A percentile compares a stretch with the other conserved stretches of the same genome.
These are phyloP conservation scores for Neonectria sp. DNA, from an alignment of 2,329 filamentous ascomycete species.

Conservation along the genomic window DNA sequence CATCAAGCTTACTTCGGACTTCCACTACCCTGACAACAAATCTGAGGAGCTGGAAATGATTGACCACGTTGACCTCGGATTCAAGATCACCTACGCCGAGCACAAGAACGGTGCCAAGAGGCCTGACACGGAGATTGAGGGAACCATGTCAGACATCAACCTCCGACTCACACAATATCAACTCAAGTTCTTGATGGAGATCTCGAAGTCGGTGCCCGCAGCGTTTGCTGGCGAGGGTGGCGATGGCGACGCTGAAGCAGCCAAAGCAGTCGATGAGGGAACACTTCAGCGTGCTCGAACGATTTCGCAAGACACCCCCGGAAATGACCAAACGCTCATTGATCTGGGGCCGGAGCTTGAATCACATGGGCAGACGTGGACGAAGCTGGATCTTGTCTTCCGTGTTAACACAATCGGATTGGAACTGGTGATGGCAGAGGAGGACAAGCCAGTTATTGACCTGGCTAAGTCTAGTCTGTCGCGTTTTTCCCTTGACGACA, in stretches of 20 bases:
- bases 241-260: constrained; percentile 80
- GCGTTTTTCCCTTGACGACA: constrained; percentile 94
- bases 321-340: constrained; percentile 60
- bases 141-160: constrained; percentile 94
- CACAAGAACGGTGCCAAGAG: constrained; percentile 83
- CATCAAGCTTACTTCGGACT: constrained; percentile 89
- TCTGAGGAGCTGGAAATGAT: constrained; percentile 96
- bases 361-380: constrained; percentile 82
- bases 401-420: constrained; percentile 89
- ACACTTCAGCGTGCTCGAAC: constrained; percentile 66
- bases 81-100: constrained; percentile 92
- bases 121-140: constrained; percentile 92
- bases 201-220: constrained; percentile 88
- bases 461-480: constrained; percentile 87
- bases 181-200: constrained; percentile 88
- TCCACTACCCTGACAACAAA: constrained; percentile 81
- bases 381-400: constrained; percentile 93
- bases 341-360: constrained; percentile 80
- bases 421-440: constrained; percentile 85
- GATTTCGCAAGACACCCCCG: constrained; percentile 50
- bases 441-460: constrained; percentile 84
- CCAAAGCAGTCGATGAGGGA: constrained; percentile 78
- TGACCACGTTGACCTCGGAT: constrained; percentile 94
- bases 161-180: constrained; percentile 91
- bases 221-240: constrained; percentile 82